Percentiles rank a stretch among this genome's conserved stretches.
phyloP scores from a whole-genome alignment of 1,284 basidiomycete genomes.

The Malassezia psittaci region DNA sequence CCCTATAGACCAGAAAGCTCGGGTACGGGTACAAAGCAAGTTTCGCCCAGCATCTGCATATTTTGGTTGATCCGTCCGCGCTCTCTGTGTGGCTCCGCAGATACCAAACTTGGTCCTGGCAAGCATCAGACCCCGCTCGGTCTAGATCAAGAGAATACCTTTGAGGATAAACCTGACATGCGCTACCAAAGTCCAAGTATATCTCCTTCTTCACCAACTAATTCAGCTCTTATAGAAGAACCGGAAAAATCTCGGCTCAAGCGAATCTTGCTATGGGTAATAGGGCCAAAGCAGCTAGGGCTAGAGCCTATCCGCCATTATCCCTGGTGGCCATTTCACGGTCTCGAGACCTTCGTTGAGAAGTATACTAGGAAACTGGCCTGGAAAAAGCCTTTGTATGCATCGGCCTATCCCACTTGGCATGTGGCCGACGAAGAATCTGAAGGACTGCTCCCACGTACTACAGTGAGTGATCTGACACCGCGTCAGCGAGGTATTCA shows the following conservation, averaged over 20 bases:
- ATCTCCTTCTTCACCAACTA: neutral
- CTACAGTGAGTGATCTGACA: neutral
- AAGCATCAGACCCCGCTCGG: neutral
- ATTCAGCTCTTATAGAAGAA: neutral
- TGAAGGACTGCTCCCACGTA: neutral
- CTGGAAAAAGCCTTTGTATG: slow-evolving; percentile 1
- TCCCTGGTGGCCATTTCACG: slow-evolving; percentile 36
- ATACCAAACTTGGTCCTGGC: neutral
- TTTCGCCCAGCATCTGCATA: neutral
- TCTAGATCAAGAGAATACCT: too few species aligned
- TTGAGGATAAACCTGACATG: neutral
- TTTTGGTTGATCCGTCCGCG: slow-evolving; percentile 13
- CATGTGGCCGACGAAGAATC: neutral
- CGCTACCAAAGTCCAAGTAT: neutral
- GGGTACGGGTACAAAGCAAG: neutral
- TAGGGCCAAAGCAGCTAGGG: slow-evolving; percentile 21
- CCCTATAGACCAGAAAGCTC: neutral
- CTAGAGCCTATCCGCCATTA: slow-evolving; percentile 27
- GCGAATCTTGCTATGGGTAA: slow-evolving; percentile 14
- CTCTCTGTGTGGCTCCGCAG: slow-evolving; percentile 2
- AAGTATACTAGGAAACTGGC: neutral
- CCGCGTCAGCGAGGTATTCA: slow-evolving; percentile 2
- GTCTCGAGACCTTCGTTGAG: slow-evolving; percentile 26
- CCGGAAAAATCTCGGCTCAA: neutral
- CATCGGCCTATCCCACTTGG: neutral